A percentile compares a stretch with the other conserved stretches of the same genome.
These are phyloP conservation scores for Ceratocystis albifundus DNA, from an alignment of 2,329 filamentous ascomycete genomes.

Conservation along the genomic window DNA sequence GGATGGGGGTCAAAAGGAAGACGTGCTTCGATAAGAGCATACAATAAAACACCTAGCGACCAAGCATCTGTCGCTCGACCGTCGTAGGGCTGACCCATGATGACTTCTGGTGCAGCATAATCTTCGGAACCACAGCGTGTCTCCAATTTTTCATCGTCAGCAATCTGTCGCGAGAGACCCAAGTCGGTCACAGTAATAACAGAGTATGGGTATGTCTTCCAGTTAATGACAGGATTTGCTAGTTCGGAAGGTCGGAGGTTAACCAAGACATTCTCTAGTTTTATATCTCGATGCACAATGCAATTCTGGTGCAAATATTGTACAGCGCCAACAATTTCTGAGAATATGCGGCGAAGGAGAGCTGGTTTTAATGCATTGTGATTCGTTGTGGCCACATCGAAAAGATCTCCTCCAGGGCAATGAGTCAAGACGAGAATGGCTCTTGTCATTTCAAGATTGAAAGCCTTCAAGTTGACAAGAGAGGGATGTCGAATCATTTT, in stretches of 20 bases:
- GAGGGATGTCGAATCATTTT: slow-evolving; percentile 79
- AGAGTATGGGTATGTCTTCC: slow-evolving; percentile 65
- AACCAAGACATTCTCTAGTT: slow-evolving; percentile 91
- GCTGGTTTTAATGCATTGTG: slow-evolving; percentile 54
- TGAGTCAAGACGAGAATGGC: slow-evolving; percentile 82
- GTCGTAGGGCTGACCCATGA: slow-evolving; percentile 91
- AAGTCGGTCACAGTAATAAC: slow-evolving; percentile 84
- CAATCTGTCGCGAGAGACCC: slow-evolving; percentile 74
- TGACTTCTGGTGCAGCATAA: slow-evolving; percentile 90
- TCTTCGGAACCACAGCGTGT: slow-evolving; percentile 94
- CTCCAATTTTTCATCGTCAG: slow-evolving; percentile 76
- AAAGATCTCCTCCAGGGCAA: slow-evolving; percentile 87
- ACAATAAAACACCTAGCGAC: slow-evolving; percentile 87
- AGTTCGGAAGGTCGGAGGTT: slow-evolving; percentile 64
- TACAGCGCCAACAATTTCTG: slow-evolving; percentile 76
- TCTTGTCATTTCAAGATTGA: slow-evolving; percentile 70
- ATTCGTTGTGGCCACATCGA: slow-evolving; percentile 73
- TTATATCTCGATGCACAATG: slow-evolving; percentile 95
- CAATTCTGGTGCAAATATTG: slow-evolving; percentile 71
- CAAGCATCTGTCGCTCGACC: slow-evolving; percentile 86
- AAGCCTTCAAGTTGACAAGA: slow-evolving; percentile 81
- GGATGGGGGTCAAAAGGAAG: slow-evolving; percentile 87
- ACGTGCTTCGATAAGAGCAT: slow-evolving; percentile 84
- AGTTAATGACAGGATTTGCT: slow-evolving; percentile 51
- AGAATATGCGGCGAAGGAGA: slow-evolving; percentile 73